Percentiles rank a stretch among this genome's conserved stretches.
These are phyloP conservation scores for Podospora appendiculata DNA, from an alignment of 495 filamentous ascomycete species.

Conservation along the genomic window DNA sequence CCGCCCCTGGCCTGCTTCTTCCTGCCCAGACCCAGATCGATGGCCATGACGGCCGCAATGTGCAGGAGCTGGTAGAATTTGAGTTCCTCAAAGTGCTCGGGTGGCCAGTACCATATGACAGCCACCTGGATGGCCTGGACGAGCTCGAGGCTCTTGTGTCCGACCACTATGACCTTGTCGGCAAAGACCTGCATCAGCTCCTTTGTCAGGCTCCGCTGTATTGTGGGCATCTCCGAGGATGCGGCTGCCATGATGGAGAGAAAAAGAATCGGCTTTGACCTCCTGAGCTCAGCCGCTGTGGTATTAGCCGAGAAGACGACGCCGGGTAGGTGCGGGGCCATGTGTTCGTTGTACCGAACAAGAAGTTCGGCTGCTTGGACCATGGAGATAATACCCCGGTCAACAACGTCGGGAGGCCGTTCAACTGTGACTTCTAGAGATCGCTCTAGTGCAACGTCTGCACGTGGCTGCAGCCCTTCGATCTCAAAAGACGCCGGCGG, in stretches of 20 bases:
- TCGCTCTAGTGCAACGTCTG: not conserved
- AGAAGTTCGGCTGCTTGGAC: slow-evolving; percentile 60
- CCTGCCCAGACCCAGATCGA: slow-evolving; percentile 77
- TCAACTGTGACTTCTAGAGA: not conserved
- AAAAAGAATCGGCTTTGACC: slow-evolving; percentile 70
- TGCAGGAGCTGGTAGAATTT: slow-evolving; percentile 89
- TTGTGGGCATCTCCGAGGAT: slow-evolving; percentile 48
- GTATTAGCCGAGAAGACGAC: slow-evolving; percentile 67
- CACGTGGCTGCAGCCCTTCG: not conserved
- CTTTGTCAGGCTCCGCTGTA: slow-evolving; percentile 54
- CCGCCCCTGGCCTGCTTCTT: slow-evolving; percentile 32
- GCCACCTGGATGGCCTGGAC: slow-evolving; percentile 71
- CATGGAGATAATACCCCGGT: slow-evolving; percentile 58
- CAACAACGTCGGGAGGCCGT: slow-evolving; percentile 57
- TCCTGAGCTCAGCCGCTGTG: slow-evolving; percentile 59
- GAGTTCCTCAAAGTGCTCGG: slow-evolving; percentile 75
- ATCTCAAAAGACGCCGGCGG: not conserved
- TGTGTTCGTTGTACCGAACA: slow-evolving; percentile 56
- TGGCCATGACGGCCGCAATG: slow-evolving; percentile 73
- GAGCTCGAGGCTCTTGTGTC: slow-evolving; percentile 79
- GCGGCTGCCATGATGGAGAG: slow-evolving; percentile 70
- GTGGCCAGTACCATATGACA: slow-evolving; percentile 76
- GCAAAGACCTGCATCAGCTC: slow-evolving; percentile 69
- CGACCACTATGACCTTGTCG: slow-evolving; percentile 63
- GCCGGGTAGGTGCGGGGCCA: slow-evolving; percentile 66